Base-by-base conservation (phyloP, 2,329 filamentous ascomycete species). In the Zelopaecilomyces penicillatus region DNA sequence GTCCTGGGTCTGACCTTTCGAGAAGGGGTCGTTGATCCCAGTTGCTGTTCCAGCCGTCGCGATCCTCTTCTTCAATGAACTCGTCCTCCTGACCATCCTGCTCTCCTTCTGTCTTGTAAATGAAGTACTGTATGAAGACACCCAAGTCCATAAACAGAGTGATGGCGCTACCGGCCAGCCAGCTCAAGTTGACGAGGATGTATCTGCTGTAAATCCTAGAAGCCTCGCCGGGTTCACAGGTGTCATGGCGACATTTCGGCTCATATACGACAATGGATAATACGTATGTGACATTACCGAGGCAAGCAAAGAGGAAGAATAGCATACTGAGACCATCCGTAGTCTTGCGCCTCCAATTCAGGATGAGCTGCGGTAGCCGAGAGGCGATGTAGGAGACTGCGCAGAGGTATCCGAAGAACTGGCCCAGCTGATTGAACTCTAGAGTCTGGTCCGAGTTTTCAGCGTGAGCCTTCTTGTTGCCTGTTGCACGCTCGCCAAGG, bases 241-340 rank as follows among this genome's bases (percentile, higher is more conserved):
- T 47, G 52, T 66, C 54, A 28, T 59, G 59, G 30, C 60, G 62
- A 51, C 87, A 95, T 30, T 76, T 69, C 0, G 90, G 87, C 47
- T 90, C 87, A 58, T 89, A 97, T 1, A 89, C 90, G 51, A 97
- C 75, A 54, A 98, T 97, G 33, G 84, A 90, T 33, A 95, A 70
- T 12, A 96, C 90, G 58, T 94, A 97, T 0, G 90, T 96, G 52
- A 95, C 65, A 62, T 98, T 98, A 2, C 93, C 93, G 5, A 97
- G 79, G 60, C 91, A 97, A 4, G 93, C 93, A 62, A 98, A 97
- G 26, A 97, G 72, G 69, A 97, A 97, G 67, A 97, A 98, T 8
- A 97, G 75, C 68, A 96, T 82, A 52, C 86, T 91, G 19, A 98
- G 83, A 4, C 93, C 93, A 45, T 97, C 90, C 1, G 90, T 96